These are phyloP conservation scores for Coniella lustricola DNA, from an alignment of 2,329 filamentous ascomycete genomes.

Conservation along the genomic window DNA sequence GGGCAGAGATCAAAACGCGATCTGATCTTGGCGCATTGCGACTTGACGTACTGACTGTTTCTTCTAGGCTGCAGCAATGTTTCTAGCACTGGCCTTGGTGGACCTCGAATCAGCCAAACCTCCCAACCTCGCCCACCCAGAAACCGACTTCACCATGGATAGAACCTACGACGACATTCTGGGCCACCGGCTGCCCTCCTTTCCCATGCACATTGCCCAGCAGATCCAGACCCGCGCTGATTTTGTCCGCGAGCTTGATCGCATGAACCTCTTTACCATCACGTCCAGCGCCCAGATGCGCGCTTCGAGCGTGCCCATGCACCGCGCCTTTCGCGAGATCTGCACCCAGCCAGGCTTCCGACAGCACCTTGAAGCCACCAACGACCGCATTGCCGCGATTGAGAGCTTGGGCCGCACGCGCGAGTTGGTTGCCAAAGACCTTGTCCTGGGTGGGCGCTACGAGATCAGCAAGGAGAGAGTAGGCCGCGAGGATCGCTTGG, in stretches of 20 bases:
- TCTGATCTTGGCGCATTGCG: too few relatives aligned
- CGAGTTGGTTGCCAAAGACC: conserved; percentile 90
- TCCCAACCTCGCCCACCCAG: conserved; percentile 56
- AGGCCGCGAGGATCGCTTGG: conserved; percentile 30
- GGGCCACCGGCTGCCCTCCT: conserved; percentile 73
- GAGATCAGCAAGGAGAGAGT: conserved; percentile 41
- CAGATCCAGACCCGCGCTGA: conserved; percentile 94
- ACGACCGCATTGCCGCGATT: conserved; percentile 83
- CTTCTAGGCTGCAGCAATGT: conserved; percentile 76
- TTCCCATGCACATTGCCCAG: conserved; percentile 74
- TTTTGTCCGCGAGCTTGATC: conserved; percentile 88
- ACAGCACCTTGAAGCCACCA: conserved; percentile 71
- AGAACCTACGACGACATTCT: conserved; percentile 56
- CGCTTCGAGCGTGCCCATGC: conserved; percentile 94
- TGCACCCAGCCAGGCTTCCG: conserved; percentile 72
- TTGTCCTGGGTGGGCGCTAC: conserved; percentile 80
- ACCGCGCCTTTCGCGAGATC: conserved; percentile 81
- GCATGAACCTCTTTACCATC: conserved; percentile 92
- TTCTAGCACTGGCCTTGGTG: conserved; percentile 85
- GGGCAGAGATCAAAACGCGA: background rate
- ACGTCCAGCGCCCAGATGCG: conserved; percentile 80
- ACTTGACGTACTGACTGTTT: too few relatives aligned
- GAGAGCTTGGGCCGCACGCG: conserved; percentile 90
- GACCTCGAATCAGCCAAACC: conserved; percentile 66
- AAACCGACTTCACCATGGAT: too few relatives aligned